Evolutionary conservation across 225 moss, liverwort and hornwort species (phyloP), one percentile per base, ranked within the genome.

Genomic region (Straminergon stramineum): DNA sequence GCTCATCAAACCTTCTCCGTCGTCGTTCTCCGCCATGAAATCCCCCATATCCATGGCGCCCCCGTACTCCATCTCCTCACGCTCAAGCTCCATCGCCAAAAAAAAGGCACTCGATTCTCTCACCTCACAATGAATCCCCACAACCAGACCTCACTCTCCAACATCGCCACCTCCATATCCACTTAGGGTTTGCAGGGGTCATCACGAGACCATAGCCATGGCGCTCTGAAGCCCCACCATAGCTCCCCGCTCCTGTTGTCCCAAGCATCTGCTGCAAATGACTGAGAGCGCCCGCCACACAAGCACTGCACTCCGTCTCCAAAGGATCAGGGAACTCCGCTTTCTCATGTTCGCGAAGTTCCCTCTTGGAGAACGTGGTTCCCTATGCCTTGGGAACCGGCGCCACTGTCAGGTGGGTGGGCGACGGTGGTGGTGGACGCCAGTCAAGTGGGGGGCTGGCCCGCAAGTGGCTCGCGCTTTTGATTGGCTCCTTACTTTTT

Each of bases 11-110:
- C 93, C 96, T 58, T 96, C 96, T 55, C 91, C 97, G 2, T 94
- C 98, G 73, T 90, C 98, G 78, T 92, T 91, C 86, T 98, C 97
- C 70, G 89, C 95, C 95, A 95, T 92, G 92, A 98, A 97, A 67
- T 97, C 97, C 52, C 92, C 95, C 94, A 98, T 95, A 71, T 97
- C 98, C 94, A 96, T 89, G 22, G 85, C 94, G 20, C 93, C 92
- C 70, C 93, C 94, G 90, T 94, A 96, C 85, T 96, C 96, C 85
- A 95, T 85, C 83, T 97, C 97, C n/a, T 95, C 96, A 10, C 94
- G 85, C 82, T 88, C 87, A 41, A 78, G 91, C 34, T 94, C 96
- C 96, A 95, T 93, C 73, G 65, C 89, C 61, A n/a, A 39, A 3
- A 37, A 52, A 14, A 24, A 34, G 56, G 16, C 16, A 19, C 23